Conservation (phyloP, 2,329 filamentous ascomycete species). For the Pestalotiopsis sp. region DNA sequence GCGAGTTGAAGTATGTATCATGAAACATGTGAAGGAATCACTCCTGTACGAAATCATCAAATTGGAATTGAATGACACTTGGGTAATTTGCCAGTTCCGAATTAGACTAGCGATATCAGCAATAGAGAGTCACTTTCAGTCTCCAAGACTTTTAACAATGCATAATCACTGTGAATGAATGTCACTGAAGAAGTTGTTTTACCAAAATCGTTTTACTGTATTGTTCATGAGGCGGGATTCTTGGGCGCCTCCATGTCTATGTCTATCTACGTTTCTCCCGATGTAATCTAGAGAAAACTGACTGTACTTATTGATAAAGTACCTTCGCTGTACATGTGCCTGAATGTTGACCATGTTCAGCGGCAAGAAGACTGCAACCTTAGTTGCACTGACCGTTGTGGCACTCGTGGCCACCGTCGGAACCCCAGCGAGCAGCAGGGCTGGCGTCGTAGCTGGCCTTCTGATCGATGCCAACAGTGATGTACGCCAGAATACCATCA, state of each 20-base stretch:
- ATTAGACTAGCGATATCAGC: conserved; percentile 4
- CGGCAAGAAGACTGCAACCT: neutral
- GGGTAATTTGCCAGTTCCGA: neutral
- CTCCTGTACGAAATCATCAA: neutral
- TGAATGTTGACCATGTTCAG: neutral
- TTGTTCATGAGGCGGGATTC: too few species aligned
- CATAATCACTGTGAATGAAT: neutral
- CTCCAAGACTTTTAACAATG: neutral
- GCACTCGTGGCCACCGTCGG: neutral
- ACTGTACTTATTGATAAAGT: too few species aligned
- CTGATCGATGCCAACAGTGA: neutral
- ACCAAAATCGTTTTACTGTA: too few species aligned
- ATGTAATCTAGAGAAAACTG: too few species aligned
- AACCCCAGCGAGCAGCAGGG: neutral
- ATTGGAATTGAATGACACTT: neutral
- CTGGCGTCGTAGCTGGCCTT: neutral
- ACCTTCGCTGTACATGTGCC: too few species aligned
- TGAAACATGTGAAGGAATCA: conserved; percentile 12
- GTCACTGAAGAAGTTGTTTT: neutral
- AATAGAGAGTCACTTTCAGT: conserved; percentile 1
- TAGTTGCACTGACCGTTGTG: neutral
- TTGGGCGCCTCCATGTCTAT: too few species aligned
- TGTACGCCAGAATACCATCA: neutral
- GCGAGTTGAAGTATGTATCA: neutral
- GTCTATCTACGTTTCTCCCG: too few species aligned